These are phyloP conservation scores for Cucumis sativus DNA, from an alignment of 306 rosid genomes.

Conservation along the genomic window Cucumber_9930_V3 NC_026659.2:19867501-19868000, in stretches of 20 bases:
- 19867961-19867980: background rate
- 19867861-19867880: background rate
- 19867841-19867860: background rate
- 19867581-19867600: too few relatives aligned
- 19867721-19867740: background rate
- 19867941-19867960: background rate
- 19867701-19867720: background rate
- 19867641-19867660: background rate
- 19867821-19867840: background rate
- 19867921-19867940: background rate
- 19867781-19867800: background rate
- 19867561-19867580: too few relatives aligned
- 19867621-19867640: background rate
- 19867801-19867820: background rate
- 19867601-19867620: background rate
- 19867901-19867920: background rate
- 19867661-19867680: background rate
- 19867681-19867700: background rate
- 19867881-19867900: background rate
- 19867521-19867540: too few relatives aligned
- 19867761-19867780: background rate
- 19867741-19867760: background rate
- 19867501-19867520: too few relatives aligned
- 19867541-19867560: too few relatives aligned
- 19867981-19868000: background rate